phyloP scores from a whole-genome alignment of 805 yeast genomes.

The Monosporozyma servazzii region DNA sequence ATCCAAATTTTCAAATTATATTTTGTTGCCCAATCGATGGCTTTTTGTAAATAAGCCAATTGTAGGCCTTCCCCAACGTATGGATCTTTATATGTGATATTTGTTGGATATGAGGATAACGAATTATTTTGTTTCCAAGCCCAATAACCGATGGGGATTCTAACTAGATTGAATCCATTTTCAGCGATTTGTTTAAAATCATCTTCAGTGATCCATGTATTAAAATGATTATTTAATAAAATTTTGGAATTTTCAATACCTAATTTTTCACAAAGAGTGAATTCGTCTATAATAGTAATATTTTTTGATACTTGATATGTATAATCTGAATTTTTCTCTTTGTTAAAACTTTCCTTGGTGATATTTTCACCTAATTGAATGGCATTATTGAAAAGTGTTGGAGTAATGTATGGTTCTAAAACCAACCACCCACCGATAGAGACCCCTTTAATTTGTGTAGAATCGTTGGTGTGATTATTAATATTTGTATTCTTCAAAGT shows the following conservation, averaged over 20 bases:
- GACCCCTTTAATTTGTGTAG: slow-evolving; percentile 31
- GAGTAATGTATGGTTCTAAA: slow-evolving; percentile 62
- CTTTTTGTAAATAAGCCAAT: slow-evolving; percentile 51
- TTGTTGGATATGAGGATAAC: slow-evolving; percentile 9
- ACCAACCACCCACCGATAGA: slow-evolving; percentile 68
- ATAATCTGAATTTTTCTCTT: slow-evolving; percentile 14
- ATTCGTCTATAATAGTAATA: slow-evolving; percentile 46
- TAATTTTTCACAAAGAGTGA: slow-evolving; percentile 39
- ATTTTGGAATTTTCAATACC: slow-evolving; percentile 39
- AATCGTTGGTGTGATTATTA: not conserved
- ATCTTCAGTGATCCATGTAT: slow-evolving; percentile 46
- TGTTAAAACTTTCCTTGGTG: slow-evolving; percentile 14
- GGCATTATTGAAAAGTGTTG: slow-evolving; percentile 40
- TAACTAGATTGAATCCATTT: slow-evolving; percentile 57
- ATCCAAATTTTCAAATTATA: slow-evolving; percentile 59
- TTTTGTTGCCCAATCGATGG: slow-evolving; percentile 57
- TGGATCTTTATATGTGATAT: slow-evolving; percentile 40
- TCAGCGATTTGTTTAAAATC: slow-evolving; percentile 45
- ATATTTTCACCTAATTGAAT: slow-evolving; percentile 1
- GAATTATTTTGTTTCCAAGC: slow-evolving; percentile 41
- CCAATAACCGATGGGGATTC: slow-evolving; percentile 80
- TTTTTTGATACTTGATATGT: slow-evolving; percentile 2
- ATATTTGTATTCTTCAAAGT: not conserved
- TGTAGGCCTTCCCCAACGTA: slow-evolving; percentile 51
- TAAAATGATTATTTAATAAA: slow-evolving; percentile 46